Base-by-base conservation (phyloP, 208 protist genomes). In the Crithidia expoeki region DNA sequence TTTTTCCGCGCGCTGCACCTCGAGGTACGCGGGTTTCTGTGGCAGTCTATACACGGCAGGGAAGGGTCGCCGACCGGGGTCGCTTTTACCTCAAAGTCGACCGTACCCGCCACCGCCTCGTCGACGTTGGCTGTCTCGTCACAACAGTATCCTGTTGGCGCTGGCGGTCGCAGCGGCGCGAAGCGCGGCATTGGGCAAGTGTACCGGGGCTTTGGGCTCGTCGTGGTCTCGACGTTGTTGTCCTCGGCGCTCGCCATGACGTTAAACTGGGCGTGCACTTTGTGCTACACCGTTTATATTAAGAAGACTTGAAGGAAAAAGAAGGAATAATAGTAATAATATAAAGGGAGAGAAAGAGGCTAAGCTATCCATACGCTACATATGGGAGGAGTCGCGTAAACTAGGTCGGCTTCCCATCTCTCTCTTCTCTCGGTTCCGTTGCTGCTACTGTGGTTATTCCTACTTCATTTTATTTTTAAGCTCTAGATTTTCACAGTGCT, bases 151-250 rank as follows among this genome's bases (percentile, higher is more conserved):
- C 34, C 51, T 1, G 38, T 36, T 10, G 63, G 38, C 0, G 63
- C 51, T 0, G 63, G 63, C 12, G 63, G 63, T 5, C 51, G 38
- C 16, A 33, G 38, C 38, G 34, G 46, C 51, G 33, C 14, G 16
- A 52, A 55, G 46, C 53, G 64, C 14, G 64, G 64, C 2, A 49
- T 77, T 19, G 16, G 46, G 3, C 30, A 61, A 47, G 40, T 81
- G 21, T 81, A 81, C 64, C 66, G 63, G 34, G 76, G 76, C 49
- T 77, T 65, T 49, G 49, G 63, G 16, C 38, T 76, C 25, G 32
- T 72, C 17, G 58, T 77, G 7, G 52, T 68, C 7, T 72, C 62
- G 11, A 63, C 66, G 16, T 30, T 81, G 23, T 16, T 81, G 34
- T 74, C 63, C 4, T 73, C 62, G 7, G 59, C 55, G 1, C 32